Conservation (phyloP, 1,284 basidiomycete species). For the Pisolithus thermaeus region DNA sequence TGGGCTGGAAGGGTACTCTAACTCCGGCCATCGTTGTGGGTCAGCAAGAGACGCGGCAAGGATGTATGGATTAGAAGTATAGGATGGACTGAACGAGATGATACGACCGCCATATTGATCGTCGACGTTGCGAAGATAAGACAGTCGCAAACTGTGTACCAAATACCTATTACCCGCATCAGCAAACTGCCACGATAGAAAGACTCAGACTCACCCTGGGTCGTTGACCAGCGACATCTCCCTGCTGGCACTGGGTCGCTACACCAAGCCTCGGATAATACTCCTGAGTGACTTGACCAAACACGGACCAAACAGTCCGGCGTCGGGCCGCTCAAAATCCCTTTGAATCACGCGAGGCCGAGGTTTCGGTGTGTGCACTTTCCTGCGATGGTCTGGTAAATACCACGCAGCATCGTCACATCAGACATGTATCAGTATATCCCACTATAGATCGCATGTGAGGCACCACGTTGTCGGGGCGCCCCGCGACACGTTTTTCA, state of each 20-base stretch:
- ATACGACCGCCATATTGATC: slow-evolving; percentile 79
- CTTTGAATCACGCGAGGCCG: too few species aligned
- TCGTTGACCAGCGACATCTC: slow-evolving; percentile 63
- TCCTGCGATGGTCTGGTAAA: too few species aligned
- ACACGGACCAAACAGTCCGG: background rate
- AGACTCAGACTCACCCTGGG: slow-evolving; percentile 38
- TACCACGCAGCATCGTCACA: too few species aligned
- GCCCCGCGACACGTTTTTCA: too few species aligned
- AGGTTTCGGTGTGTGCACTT: too few species aligned
- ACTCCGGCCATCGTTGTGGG: slow-evolving; percentile 76
- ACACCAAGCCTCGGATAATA: background rate
- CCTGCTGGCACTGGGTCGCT: too few species aligned
- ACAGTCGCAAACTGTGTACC: slow-evolving; percentile 78
- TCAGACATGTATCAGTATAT: too few species aligned
- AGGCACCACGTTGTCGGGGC: too few species aligned
- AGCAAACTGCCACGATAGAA: background rate
- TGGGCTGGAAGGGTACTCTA: slow-evolving; percentile 62
- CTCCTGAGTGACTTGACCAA: background rate
- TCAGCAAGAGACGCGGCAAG: slow-evolving; percentile 74
- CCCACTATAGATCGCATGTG: too few species aligned
- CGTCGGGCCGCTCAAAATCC: too few species aligned
- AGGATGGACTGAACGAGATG: slow-evolving; percentile 70
- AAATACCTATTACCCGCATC: slow-evolving; percentile 56
- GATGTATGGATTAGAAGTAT: slow-evolving; percentile 77
- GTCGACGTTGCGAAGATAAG: slow-evolving; percentile 82